These are phyloP conservation scores for Carex kokanica DNA, from an alignment of 176 grass and related monocot genomes.

Conservation along the genomic window DNA sequence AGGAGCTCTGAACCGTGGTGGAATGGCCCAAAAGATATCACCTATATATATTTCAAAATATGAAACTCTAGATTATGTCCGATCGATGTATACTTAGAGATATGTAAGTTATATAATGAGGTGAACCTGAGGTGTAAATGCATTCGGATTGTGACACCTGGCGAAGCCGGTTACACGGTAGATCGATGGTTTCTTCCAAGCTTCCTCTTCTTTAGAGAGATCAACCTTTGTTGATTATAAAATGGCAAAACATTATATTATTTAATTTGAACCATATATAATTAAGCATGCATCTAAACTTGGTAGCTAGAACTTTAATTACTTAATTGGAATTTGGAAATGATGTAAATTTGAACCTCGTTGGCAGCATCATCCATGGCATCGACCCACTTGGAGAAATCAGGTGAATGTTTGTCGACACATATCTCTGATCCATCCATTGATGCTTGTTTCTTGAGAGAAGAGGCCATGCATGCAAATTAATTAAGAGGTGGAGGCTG, in stretches of 20 bases:
- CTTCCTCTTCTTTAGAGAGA: background rate
- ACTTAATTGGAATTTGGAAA: too few relatives aligned
- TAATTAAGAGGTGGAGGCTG: background rate
- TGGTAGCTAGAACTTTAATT: too few relatives aligned
- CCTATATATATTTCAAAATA: background rate
- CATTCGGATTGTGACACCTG: background rate
- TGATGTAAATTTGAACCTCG: too few relatives aligned
- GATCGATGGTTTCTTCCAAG: conserved; percentile 10
- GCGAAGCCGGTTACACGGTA: background rate
- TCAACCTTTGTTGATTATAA: background rate
- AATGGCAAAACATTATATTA: background rate
- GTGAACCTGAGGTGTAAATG: conserved; percentile 10
- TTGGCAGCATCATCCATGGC: background rate
- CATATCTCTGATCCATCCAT: background rate
- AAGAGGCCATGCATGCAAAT: background rate
- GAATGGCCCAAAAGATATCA: conserved; percentile 8
- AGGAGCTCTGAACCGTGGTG: too few relatives aligned
- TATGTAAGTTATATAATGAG: background rate
- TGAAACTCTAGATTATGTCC: background rate
- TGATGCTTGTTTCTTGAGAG: background rate
- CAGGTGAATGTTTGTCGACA: background rate
- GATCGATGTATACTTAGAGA: background rate
- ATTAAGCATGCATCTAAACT: too few relatives aligned
- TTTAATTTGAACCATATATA: background rate
- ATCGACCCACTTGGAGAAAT: background rate